Percentiles rank a stretch among this genome's conserved stretches.
Conservation (phyloP, 257 asterid species). For the Nicotiana paniculata region DNA sequence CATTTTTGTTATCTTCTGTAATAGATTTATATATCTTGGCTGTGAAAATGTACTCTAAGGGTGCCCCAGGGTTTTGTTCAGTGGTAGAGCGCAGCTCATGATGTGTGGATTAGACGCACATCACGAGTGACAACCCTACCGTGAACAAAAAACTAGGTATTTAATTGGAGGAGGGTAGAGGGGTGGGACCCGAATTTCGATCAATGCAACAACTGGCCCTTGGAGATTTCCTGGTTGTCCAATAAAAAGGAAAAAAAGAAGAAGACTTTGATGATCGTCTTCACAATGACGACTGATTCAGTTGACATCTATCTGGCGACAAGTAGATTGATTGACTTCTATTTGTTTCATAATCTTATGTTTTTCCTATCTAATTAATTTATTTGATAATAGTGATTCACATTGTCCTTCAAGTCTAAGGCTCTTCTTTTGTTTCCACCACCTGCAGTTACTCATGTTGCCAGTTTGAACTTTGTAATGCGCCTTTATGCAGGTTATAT, state of each 20-base stretch:
- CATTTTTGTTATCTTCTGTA: not conserved
- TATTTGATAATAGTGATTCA: not conserved
- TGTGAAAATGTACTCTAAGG: not conserved
- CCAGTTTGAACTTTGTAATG: constrained; percentile 8
- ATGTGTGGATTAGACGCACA: not conserved
- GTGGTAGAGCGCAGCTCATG: not conserved
- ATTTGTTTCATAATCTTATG: not conserved
- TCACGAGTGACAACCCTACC: not conserved
- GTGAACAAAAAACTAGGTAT: not conserved
- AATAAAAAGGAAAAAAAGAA: too few relatives aligned
- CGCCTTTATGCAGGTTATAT: constrained; percentile 63
- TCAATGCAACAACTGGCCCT: not conserved
- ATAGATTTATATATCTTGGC: not conserved
- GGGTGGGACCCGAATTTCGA: not conserved
- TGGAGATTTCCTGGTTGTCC: not conserved
- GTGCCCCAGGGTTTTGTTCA: not conserved
- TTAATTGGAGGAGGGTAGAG: not conserved
- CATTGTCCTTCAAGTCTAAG: not conserved
- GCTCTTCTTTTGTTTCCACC: not conserved
- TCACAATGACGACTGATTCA: not conserved
- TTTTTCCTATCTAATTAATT: not conserved
- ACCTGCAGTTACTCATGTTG: not conserved
- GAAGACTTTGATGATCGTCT: not conserved
- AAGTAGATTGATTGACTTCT: not conserved
- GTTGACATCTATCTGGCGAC: not conserved